These are phyloP conservation scores for Saitozyma sp. DNA, from an alignment of 768 basidiomycete genomes.

Conservation along the genomic window DNA sequence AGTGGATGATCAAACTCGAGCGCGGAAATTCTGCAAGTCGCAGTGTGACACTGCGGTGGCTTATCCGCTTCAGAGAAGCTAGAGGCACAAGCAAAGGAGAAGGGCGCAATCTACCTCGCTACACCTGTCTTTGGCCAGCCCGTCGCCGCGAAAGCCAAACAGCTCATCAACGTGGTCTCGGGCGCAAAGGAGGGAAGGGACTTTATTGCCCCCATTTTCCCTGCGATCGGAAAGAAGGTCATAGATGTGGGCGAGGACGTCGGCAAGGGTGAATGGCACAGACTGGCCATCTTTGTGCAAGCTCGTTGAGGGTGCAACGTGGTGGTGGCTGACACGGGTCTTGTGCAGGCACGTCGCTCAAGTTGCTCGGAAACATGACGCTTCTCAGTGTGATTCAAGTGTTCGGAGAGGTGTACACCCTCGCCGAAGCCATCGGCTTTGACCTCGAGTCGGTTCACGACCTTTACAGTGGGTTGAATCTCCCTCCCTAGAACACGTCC, in stretches of 20 bases:
- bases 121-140: constrained; percentile 31
- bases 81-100: constrained; percentile 13
- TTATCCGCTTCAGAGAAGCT: constrained; percentile 17
- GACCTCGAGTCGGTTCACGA: constrained; percentile 22
- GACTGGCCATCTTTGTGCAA: neutral
- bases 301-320: neutral
- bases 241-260: constrained; percentile 32
- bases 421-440: constrained; percentile 25
- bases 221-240: constrained; percentile 16
- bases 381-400: constrained; percentile 26
- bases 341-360: constrained; percentile 18
- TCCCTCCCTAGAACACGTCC: too few relatives aligned
- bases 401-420: constrained; percentile 23
- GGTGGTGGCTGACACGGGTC: too few relatives aligned
- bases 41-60: neutral
- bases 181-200: constrained; percentile 13
- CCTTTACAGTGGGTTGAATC: constrained; percentile 15
- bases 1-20: neutral
- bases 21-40: neutral
- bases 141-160: constrained; percentile 15
- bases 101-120: constrained; percentile 20
- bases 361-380: constrained; percentile 27
- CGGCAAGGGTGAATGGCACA: constrained; percentile 24
- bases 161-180: constrained; percentile 21
- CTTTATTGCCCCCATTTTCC: constrained; percentile 14